Conservation (phyloP, 2,329 filamentous ascomycete genomes). For the Harringtonia lauricola region DNA sequence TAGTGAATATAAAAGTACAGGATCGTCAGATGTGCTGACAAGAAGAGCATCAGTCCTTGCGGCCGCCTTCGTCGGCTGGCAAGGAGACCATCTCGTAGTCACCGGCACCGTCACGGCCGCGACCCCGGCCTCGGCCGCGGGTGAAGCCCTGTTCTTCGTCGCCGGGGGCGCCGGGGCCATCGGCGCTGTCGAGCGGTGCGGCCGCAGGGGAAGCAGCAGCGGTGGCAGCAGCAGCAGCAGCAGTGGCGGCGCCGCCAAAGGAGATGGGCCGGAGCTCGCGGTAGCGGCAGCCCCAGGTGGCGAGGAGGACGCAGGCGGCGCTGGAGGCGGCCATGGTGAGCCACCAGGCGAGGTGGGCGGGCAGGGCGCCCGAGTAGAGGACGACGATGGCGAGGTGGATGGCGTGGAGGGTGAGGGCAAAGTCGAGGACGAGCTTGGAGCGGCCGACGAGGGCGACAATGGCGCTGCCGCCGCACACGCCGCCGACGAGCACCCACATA, state of each 20-base stretch:
- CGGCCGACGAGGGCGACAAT: conserved; percentile 76
- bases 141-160: conserved; percentile 40
- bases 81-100: conserved; percentile 58
- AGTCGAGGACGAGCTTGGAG: conserved; percentile 91
- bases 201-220: too few species aligned
- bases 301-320: conserved; percentile 43
- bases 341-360: conserved; percentile 83
- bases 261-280: conserved; percentile 80
- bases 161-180: conserved; percentile 11
- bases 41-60: too few species aligned
- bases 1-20: too few species aligned
- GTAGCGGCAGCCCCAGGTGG: conserved; percentile 86
- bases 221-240: conserved; percentile 9
- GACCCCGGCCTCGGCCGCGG: conserved; percentile 37
- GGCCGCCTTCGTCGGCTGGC: conserved; percentile 5
- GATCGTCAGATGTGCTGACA: too few species aligned
- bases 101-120: conserved; percentile 41
- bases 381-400: conserved; percentile 35
- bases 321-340: conserved; percentile 38
- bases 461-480: conserved; percentile 62
- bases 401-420: conserved; percentile 63
- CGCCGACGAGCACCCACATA: conserved; percentile 45
- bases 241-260: conserved; percentile 53
- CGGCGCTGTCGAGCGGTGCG: too few species aligned
- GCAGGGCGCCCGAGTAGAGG: conserved; percentile 67